Conservation (phyloP, 257 asterid genomes). For the Coffea canephora region DNA sequence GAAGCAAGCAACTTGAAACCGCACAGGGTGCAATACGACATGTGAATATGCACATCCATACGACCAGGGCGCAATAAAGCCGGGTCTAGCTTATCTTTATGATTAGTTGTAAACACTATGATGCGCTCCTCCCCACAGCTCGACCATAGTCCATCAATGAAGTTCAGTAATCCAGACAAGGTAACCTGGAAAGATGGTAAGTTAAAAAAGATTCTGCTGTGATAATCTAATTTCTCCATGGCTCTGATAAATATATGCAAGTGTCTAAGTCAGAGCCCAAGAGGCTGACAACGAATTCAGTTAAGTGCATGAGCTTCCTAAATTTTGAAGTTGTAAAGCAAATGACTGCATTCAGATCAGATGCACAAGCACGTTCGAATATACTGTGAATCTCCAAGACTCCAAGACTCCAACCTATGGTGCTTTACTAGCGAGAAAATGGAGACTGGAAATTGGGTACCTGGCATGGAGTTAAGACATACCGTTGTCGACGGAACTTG, state of each 20-base stretch:
- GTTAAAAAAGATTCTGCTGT: not conserved
- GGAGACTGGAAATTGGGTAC: too few relatives aligned
- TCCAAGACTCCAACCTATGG: too few relatives aligned
- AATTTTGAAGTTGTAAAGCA: too few relatives aligned
- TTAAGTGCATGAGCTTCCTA: too few relatives aligned
- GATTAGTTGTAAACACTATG: slow-evolving; percentile 57
- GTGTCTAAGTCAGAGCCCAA: not conserved
- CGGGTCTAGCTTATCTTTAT: slow-evolving; percentile 51
- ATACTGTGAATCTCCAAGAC: too few relatives aligned
- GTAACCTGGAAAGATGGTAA: slow-evolving; percentile 38
- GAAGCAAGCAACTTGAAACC: too few relatives aligned
- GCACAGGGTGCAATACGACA: slow-evolving; percentile 46
- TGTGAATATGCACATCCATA: slow-evolving; percentile 60
- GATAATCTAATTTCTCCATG: not conserved
- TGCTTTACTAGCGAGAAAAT: too few relatives aligned
- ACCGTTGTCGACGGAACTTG: too few relatives aligned
- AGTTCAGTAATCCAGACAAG: slow-evolving; percentile 60
- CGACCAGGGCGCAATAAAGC: slow-evolving; percentile 62
- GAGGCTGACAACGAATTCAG: too few relatives aligned
- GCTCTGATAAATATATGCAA: not conserved
- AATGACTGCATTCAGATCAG: too few relatives aligned
- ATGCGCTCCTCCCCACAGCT: slow-evolving; percentile 64
- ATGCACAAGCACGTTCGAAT: too few relatives aligned
- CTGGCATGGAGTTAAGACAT: too few relatives aligned
- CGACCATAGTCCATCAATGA: slow-evolving; percentile 67